Evolutionary conservation across 2,329 filamentous ascomycete genomes (phyloP).

Genomic region (Neofusicoccum laricinum): DNA sequence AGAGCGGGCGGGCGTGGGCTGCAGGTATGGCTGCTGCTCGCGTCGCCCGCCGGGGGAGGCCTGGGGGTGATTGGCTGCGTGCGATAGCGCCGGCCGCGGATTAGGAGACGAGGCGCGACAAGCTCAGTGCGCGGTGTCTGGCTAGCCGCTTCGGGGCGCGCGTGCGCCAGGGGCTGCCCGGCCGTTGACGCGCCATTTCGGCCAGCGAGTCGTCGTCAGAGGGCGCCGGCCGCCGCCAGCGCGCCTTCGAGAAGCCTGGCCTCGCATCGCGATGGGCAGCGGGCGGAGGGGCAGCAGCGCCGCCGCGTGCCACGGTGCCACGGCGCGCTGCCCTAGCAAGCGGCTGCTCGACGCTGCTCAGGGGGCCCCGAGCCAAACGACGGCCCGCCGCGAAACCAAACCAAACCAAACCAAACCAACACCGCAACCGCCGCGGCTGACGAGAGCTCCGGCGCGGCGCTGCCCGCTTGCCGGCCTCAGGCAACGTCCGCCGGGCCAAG

Average conservation of each 20-base stretch:
- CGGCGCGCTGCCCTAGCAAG: too few species aligned
- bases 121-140: conserved; percentile 12
- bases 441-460: not conserved
- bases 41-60: conserved; percentile 5
- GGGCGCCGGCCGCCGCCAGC: not conserved
- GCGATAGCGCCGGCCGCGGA: not conserved
- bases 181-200: conserved; percentile 6
- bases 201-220: conserved; percentile 2
- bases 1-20: conserved; percentile 7
- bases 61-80: conserved; percentile 1
- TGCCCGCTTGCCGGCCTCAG: not conserved
- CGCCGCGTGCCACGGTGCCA: not conserved
- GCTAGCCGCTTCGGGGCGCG: not conserved
- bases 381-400: not conserved
- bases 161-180: conserved; percentile 4
- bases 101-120: conserved; percentile 9
- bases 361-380: not conserved
- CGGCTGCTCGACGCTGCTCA: not conserved
- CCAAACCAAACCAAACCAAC: not conserved
- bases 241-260: conserved; percentile 10
- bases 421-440: too few species aligned
- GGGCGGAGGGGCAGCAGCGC: too few species aligned
- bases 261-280: not conserved
- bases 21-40: conserved; percentile 10
- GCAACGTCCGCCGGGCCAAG: not conserved